Conservation (phyloP, 2,329 filamentous ascomycete genomes). For the Aspergillus tamarii region DNA sequence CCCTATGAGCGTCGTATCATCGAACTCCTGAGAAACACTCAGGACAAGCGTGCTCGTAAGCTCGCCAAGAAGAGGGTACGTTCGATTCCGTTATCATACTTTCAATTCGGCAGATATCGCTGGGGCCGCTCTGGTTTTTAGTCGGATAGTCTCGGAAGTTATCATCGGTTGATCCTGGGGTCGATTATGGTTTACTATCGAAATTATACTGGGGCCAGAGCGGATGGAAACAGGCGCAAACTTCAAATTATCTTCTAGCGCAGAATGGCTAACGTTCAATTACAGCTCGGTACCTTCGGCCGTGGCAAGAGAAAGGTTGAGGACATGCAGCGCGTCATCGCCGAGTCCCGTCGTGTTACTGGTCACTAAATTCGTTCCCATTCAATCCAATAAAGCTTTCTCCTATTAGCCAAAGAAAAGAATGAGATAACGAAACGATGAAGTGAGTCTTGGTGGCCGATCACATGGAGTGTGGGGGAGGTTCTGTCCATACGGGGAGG, state of each 20-base stretch:
- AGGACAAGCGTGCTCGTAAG: slow-evolving; percentile 99
- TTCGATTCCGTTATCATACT: slow-evolving; percentile 30
- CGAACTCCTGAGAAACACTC: slow-evolving; percentile 97
- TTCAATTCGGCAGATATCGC: neutral
- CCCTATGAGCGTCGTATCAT: slow-evolving; percentile 98
- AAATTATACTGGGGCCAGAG: neutral
- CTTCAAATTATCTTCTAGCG: neutral
- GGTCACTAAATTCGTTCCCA: slow-evolving; percentile 61
- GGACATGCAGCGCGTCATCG: slow-evolving; percentile 97
- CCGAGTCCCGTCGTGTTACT: slow-evolving; percentile 79
- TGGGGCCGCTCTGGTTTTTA: slow-evolving; percentile 5
- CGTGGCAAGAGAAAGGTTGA: slow-evolving; percentile 99
- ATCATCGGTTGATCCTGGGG: neutral
- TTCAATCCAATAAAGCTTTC: slow-evolving; percentile 21
- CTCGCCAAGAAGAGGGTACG: slow-evolving; percentile 98
- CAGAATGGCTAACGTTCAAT: slow-evolving; percentile 22
- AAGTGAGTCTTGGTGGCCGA: slow-evolving; percentile 18
- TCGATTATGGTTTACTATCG: neutral
- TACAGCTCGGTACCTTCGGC: slow-evolving; percentile 92
- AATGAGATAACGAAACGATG: slow-evolving; percentile 31
- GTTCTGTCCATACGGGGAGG: slow-evolving; percentile 10
- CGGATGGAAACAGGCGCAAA: neutral
- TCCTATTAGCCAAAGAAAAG: slow-evolving; percentile 25
- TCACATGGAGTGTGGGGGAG: slow-evolving; percentile 14
- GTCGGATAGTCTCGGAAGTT: slow-evolving; percentile 3